phyloP scores from a whole-genome alignment of 2,329 filamentous ascomycete species.

The Colletotrichum lentis region DNA sequence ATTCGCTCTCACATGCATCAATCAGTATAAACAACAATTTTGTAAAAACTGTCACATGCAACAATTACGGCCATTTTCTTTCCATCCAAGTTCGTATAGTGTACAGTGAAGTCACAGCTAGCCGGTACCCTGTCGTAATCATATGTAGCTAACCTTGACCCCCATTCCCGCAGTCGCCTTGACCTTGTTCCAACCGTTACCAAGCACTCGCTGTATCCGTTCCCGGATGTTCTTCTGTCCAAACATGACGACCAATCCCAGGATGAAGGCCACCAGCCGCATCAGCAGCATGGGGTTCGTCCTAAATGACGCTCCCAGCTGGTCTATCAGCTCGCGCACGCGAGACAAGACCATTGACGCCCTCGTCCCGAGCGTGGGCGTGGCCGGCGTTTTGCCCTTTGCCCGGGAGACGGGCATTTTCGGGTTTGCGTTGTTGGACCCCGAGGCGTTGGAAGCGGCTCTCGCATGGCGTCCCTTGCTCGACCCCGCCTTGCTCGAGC shows the following conservation, averaged over 20 bases:
- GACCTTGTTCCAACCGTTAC: constrained; percentile 80
- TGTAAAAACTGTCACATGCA: constrained; percentile 12
- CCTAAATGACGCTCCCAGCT: constrained; percentile 59
- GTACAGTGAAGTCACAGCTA: constrained; percentile 39
- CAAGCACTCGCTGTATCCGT: constrained; percentile 73
- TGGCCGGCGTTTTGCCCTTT: constrained; percentile 46
- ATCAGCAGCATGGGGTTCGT: constrained; percentile 66
- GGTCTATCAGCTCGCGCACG: constrained; percentile 60
- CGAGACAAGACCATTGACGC: constrained; percentile 64
- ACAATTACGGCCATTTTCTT: constrained; percentile 27
- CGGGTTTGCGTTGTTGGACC: constrained; percentile 34
- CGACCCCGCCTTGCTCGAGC: constrained; percentile 49
- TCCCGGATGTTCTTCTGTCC: constrained; percentile 79
- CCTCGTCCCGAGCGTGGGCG: constrained; percentile 54
- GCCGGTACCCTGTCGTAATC: constrained; percentile 42
- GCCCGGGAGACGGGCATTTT: constrained; percentile 43
- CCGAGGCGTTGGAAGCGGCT: constrained; percentile 48
- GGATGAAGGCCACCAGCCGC: constrained; percentile 77
- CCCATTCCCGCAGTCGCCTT: constrained; percentile 91
- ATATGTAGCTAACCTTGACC: constrained; percentile 97
- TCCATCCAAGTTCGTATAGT: constrained; percentile 38
- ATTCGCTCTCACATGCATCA: not conserved
- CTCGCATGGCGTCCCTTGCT: constrained; percentile 46
- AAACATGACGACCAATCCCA: constrained; percentile 79
- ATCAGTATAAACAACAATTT: constrained; percentile 1